Evolutionary conservation across 208 protist species (phyloP).

Genomic region (Lotmaria passim): DNA sequence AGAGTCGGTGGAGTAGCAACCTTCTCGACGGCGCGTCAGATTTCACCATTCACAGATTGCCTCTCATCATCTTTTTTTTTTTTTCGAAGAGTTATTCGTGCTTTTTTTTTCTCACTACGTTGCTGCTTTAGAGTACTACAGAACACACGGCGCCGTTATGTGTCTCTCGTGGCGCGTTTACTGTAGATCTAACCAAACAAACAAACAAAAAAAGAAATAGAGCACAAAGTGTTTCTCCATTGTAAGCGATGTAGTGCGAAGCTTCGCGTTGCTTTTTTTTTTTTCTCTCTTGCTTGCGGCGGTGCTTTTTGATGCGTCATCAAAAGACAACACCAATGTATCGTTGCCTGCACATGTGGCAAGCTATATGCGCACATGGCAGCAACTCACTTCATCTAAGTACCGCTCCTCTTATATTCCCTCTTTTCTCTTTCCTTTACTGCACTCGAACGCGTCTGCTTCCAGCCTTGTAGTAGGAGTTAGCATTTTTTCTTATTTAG

Average conservation of each 20-base stretch:
- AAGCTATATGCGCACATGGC: too few relatives aligned
- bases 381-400: too few relatives aligned
- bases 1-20: neutral
- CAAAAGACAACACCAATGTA: too few relatives aligned
- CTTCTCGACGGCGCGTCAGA: neutral
- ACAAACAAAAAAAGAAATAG: neutral
- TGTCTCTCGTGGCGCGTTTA: too few relatives aligned
- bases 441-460: neutral
- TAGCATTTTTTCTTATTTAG: slow-evolving; percentile 20
- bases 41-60: neutral
- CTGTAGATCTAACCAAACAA: too few relatives aligned
- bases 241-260: neutral
- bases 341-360: too few relatives aligned
- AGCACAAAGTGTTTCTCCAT: neutral
- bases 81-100: neutral
- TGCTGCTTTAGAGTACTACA: neutral
- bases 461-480: slow-evolving; percentile 17
- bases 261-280: too few relatives aligned
- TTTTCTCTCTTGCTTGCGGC: slow-evolving; percentile 6
- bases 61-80: neutral
- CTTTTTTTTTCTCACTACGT: slow-evolving; percentile 17
- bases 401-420: too few relatives aligned
- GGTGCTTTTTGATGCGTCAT: neutral
- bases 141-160: too few relatives aligned
- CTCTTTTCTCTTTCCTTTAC: too few relatives aligned